These are phyloP conservation scores for Blastocystis hominis DNA, from an alignment of 352 stramenopile genomes.

Conservation along the genomic window DNA sequence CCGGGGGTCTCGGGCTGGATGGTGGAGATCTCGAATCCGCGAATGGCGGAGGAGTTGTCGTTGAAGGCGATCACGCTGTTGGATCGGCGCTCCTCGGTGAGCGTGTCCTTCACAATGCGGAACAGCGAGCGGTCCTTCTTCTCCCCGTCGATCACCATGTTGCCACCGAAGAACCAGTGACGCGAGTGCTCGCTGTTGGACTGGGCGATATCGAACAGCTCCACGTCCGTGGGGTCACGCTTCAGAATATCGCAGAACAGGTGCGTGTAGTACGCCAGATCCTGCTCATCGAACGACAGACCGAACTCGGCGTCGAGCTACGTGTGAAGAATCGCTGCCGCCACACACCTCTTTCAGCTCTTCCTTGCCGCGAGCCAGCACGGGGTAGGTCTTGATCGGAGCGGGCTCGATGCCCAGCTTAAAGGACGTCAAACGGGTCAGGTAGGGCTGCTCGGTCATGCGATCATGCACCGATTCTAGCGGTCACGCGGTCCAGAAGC, in stretches of 20 bases:
- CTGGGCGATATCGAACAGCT: slow-evolving; percentile 95
- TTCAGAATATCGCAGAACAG: slow-evolving; percentile 90
- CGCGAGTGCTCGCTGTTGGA: slow-evolving; percentile 96
- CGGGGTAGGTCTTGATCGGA: slow-evolving; percentile 78
- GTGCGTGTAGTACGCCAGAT: slow-evolving; percentile 93
- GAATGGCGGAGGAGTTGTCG: slow-evolving; percentile 95
- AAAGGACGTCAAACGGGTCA: slow-evolving; percentile 76
- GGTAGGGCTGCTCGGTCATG: slow-evolving; percentile 96
- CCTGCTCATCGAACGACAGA: slow-evolving; percentile 94
- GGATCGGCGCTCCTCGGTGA: slow-evolving; percentile 76
- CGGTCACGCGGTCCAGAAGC: neutral
- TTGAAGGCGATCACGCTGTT: slow-evolving; percentile 98
- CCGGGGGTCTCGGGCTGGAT: slow-evolving; percentile 70
- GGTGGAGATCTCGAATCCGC: slow-evolving; percentile 78
- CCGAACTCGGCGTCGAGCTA: slow-evolving; percentile 69
- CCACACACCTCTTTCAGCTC: slow-evolving; percentile 89
- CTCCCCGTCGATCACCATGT: slow-evolving; percentile 92
- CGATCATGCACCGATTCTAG: slow-evolving; percentile 77
- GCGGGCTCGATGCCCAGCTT: slow-evolving; percentile 72
- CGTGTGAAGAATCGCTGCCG: slow-evolving; percentile 56
- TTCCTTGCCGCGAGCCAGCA: slow-evolving; percentile 81
- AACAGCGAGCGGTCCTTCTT: slow-evolving; percentile 92
- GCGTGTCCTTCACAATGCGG: slow-evolving; percentile 94
- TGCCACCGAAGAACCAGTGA: slow-evolving; percentile 98
- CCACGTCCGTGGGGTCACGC: slow-evolving; percentile 92